Conservation (phyloP, 1,284 basidiomycete species). For the Cryptococcus sp. region DNA sequence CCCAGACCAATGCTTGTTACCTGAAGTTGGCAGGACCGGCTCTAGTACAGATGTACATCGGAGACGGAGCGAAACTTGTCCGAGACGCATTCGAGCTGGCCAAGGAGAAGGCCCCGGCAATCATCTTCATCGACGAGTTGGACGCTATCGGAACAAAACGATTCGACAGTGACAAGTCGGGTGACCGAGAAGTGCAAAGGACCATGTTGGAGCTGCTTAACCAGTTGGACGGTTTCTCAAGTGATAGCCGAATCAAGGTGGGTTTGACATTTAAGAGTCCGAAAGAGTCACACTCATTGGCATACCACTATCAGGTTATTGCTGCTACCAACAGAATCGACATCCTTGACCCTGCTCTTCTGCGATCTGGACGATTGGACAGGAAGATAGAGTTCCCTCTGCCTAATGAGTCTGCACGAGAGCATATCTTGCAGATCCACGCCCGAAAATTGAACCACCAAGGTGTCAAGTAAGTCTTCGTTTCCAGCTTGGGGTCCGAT, state of each 20-base stretch:
- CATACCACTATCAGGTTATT: slow-evolving; percentile 70
- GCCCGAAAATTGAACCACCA: slow-evolving; percentile 77
- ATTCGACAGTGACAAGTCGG: slow-evolving; percentile 96
- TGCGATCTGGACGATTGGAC: slow-evolving; percentile 73
- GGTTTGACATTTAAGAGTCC: slow-evolving; percentile 20
- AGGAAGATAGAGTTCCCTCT: slow-evolving; percentile 80
- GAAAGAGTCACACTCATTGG: not conserved
- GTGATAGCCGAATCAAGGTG: slow-evolving; percentile 94
- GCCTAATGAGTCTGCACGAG: slow-evolving; percentile 71
- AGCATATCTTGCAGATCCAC: slow-evolving; percentile 74
- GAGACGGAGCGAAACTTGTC: slow-evolving; percentile 92
- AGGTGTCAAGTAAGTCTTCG: slow-evolving; percentile 61
- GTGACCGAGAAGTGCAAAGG: slow-evolving; percentile 97
- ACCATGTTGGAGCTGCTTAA: slow-evolving; percentile 99
- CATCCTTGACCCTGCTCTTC: slow-evolving; percentile 80
- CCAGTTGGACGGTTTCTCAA: slow-evolving; percentile 78
- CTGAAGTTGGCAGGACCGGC: slow-evolving; percentile 76
- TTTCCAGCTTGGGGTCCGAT: not conserved
- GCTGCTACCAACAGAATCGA: slow-evolving; percentile 99
- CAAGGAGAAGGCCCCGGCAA: slow-evolving; percentile 97
- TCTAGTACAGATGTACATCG: slow-evolving; percentile 79
- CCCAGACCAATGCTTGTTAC: slow-evolving; percentile 78
- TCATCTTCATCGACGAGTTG: slow-evolving; percentile 98
- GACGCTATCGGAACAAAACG: slow-evolving; percentile 98
- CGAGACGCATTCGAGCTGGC: slow-evolving; percentile 95